Evolutionary conservation across 1,284 basidiomycete genomes (phyloP), one percentile per base, ranked within the genome.

Genomic region (Ustilago cynodontis): DNA sequence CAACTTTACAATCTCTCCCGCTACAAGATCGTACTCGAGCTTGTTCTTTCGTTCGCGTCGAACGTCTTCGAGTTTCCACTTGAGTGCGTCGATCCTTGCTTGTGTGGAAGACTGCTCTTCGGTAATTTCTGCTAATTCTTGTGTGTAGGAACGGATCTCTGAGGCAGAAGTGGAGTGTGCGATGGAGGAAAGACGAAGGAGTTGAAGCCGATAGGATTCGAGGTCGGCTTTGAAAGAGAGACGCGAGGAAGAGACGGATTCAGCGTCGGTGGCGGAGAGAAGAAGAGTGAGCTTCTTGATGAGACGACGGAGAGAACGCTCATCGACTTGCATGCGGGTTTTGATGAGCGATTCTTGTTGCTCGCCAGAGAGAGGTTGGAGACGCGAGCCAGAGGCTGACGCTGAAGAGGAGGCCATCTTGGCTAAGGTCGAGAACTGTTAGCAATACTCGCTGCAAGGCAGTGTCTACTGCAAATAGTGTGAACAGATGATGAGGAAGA

Each of bases 11-110:
- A 82, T 78, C 54, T 79, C 76, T 18, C 72, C 65, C 20, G 78
- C 78, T 3, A 82, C 62, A 31, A 77, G 61, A 37, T 82, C 80
- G 69, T 82, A 82, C 52, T 78, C 76, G 7, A 82, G 50, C 78
- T 82, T 82, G 57, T 82, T 79, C 63, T 66, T 69, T 24, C 80
- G 49, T 13, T 80, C 77, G 39, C 75, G 57, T 18, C 78, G 47
- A 14, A 77, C 80, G 33, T 75, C 65, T 28, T 66, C 61, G 24
- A 82, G 54, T n/a, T 55, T 56, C 22, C 49, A 53, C 54, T 80
- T 80, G n/a, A 80, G 56, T 39, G 57, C 52, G 13, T 67, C 51
- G 28, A 80, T 80, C 6, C 71, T 53, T n/a, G 45, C 13, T 45
- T 69, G 64, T 20, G 79, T 79, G 9, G n/a, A 29, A 5, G 49